A percentile compares a stretch with the other conserved stretches of the same genome.
Conservation (phyloP, 2,329 filamentous ascomycete genomes). For the Fusarium cicatricum region DNA sequence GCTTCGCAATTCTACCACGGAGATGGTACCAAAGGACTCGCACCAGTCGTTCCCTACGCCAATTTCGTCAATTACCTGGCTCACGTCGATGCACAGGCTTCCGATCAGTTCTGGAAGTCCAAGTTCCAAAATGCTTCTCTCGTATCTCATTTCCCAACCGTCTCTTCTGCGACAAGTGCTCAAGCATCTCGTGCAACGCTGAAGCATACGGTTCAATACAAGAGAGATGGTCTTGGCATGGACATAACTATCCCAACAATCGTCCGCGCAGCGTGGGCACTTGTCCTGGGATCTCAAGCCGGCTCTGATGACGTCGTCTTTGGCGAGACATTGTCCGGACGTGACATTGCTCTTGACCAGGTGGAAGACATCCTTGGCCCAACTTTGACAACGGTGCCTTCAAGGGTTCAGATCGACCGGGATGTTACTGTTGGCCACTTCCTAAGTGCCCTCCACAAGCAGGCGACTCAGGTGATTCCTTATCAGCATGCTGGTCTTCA, state of each 20-base stretch:
- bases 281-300: conserved; percentile 12
- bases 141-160: conserved; percentile 19
- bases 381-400: conserved; percentile 24
- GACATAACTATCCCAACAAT: conserved; percentile 22
- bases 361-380: conserved; percentile 28
- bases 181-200: background rate
- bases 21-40: background rate
- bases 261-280: conserved; percentile 27
- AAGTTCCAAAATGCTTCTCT: background rate
- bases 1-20: conserved; percentile 13
- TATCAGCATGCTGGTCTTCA: conserved; percentile 45
- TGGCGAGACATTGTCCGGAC: conserved; percentile 26
- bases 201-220: conserved; percentile 5
- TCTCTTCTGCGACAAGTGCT: background rate
- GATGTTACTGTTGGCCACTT: conserved; percentile 1
- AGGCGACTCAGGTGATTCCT: conserved; percentile 30
- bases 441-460: background rate
- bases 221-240: background rate
- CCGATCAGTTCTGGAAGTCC: conserved; percentile 22
- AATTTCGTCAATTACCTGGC: conserved; percentile 29
- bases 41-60: background rate
- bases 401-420: conserved; percentile 14
- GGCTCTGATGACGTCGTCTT: conserved; percentile 30
- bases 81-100: conserved; percentile 7
- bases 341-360: conserved; percentile 16